phyloP scores from a whole-genome alignment of 2,329 filamentous ascomycete species.

The Xylariaceae sp. region DNA sequence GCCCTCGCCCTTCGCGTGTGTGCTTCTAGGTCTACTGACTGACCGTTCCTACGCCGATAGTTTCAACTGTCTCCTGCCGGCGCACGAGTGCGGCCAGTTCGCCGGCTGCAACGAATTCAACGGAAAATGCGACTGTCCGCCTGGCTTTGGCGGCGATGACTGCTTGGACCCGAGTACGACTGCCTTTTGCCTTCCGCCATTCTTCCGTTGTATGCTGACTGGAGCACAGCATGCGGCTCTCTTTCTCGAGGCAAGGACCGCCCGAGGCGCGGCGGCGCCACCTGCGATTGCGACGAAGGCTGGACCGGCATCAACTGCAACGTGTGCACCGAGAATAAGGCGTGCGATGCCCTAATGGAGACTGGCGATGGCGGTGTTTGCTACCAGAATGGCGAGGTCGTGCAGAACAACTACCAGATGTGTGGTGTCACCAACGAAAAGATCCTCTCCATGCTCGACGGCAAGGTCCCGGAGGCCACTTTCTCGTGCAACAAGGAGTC shows the following conservation, averaged over 20 bases:
- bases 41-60: constrained; percentile 38
- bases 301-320: constrained; percentile 99
- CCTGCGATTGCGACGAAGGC: constrained; percentile 82
- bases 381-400: constrained; percentile 82
- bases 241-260: constrained; percentile 74
- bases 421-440: constrained; percentile 96
- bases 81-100: constrained; percentile 86
- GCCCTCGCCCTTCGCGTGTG: not conserved
- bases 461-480: constrained; percentile 83
- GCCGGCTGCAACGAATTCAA: constrained; percentile 82
- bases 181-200: not conserved
- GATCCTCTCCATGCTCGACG: constrained; percentile 79
- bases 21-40: constrained; percentile 5
- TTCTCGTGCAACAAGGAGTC: constrained; percentile 78
- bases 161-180: constrained; percentile 69
- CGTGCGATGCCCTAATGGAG: constrained; percentile 83
- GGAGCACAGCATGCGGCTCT: constrained; percentile 66
- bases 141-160: constrained; percentile 90
- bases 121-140: constrained; percentile 85
- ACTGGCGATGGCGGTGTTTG: constrained; percentile 76
- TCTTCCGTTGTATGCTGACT: constrained; percentile 8
- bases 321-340: constrained; percentile 76
- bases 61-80: constrained; percentile 96
- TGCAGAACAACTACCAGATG: constrained; percentile 95
- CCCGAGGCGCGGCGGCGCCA: constrained; percentile 60